Evolutionary conservation across 495 filamentous ascomycete species (phyloP).

Genomic region (Pseudomonodictys pantanalensis): DNA sequence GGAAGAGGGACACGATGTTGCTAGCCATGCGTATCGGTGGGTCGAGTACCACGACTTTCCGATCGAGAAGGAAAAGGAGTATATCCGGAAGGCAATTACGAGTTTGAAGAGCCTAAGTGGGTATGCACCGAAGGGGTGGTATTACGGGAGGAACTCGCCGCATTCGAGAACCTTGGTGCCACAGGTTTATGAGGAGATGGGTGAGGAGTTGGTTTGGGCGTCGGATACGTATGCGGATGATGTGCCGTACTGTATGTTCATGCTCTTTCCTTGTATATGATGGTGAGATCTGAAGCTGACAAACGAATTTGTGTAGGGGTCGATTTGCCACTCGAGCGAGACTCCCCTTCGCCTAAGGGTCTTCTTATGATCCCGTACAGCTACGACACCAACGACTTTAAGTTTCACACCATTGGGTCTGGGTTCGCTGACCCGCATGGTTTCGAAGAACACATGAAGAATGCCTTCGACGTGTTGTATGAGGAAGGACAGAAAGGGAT

Average conservation of each 20-base stretch:
- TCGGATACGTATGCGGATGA: slow-evolving; percentile 45
- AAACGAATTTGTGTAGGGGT: no score
- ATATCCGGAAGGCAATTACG: slow-evolving; percentile 42
- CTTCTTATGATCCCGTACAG: slow-evolving; percentile 47
- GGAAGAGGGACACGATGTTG: slow-evolving; percentile 44
- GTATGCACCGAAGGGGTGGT: slow-evolving; percentile 42
- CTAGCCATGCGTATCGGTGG: slow-evolving; percentile 44
- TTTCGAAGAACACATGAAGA: slow-evolving; percentile 42
- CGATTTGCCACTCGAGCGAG: slow-evolving; percentile 43
- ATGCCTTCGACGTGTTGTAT: slow-evolving; percentile 45
- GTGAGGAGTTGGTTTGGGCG: slow-evolving; percentile 39
- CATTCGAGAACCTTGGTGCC: slow-evolving; percentile 38
- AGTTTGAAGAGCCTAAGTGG: slow-evolving; percentile 40
- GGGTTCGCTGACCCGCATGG: slow-evolving; percentile 40
- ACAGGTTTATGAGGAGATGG: slow-evolving; percentile 44
- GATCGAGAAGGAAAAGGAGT: slow-evolving; percentile 43
- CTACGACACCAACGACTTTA: slow-evolving; percentile 47
- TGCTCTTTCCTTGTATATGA: no score
- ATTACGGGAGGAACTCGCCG: slow-evolving; percentile 42
- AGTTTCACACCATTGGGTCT: slow-evolving; percentile 41
- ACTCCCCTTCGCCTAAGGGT: slow-evolving; percentile 36
- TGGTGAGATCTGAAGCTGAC: no score
- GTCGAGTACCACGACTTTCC: slow-evolving; percentile 41
- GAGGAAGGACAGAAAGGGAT: slow-evolving; percentile 43
- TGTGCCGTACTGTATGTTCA: slow-evolving; percentile 47